Conservation (phyloP, 2,329 filamentous ascomycete species). For the Massarina eburnea region DNA sequence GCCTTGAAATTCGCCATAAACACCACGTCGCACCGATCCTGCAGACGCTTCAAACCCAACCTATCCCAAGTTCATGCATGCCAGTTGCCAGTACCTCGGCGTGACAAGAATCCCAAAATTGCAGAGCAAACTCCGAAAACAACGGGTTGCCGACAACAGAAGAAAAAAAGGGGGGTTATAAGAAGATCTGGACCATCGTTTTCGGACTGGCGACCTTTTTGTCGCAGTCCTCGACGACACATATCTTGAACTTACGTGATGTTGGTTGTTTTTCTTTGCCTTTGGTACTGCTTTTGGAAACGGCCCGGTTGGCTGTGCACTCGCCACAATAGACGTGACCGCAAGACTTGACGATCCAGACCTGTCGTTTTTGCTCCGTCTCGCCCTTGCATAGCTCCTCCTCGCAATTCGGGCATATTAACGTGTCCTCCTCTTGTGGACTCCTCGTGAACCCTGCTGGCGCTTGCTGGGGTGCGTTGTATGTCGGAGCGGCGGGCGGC, state of each 20-base stretch:
- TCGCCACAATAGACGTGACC: slow-evolving; percentile 72
- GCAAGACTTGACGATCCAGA: slow-evolving; percentile 89
- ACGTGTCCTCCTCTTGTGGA: slow-evolving; percentile 69
- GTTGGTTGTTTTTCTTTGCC: slow-evolving; percentile 39
- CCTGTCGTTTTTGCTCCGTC: slow-evolving; percentile 71
- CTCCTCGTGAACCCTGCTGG: slow-evolving; percentile 79
- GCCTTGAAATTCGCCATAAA: too few relatives aligned
- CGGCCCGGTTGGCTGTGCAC: slow-evolving; percentile 48
- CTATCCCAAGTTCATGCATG: too few relatives aligned
- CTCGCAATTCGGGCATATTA: slow-evolving; percentile 85
- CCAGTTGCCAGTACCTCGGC: too few relatives aligned
- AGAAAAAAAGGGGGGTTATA: slow-evolving; percentile 22
- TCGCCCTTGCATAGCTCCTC: slow-evolving; percentile 79
- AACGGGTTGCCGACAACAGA: not conserved
- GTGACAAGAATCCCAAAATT: too few relatives aligned
- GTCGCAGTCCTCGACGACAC: slow-evolving; percentile 49
- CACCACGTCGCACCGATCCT: too few relatives aligned
- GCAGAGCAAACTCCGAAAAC: not conserved
- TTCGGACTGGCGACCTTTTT: slow-evolving; percentile 36
- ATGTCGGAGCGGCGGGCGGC: slow-evolving; percentile 43
- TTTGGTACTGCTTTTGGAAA: slow-evolving; percentile 38
- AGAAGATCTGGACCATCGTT: slow-evolving; percentile 46
- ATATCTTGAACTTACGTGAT: slow-evolving; percentile 45
- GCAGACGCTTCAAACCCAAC: too few relatives aligned
- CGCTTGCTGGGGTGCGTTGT: slow-evolving; percentile 67